Conservation (phyloP, 129 eudicot genomes). For the Glebionis coronaria region DNA sequence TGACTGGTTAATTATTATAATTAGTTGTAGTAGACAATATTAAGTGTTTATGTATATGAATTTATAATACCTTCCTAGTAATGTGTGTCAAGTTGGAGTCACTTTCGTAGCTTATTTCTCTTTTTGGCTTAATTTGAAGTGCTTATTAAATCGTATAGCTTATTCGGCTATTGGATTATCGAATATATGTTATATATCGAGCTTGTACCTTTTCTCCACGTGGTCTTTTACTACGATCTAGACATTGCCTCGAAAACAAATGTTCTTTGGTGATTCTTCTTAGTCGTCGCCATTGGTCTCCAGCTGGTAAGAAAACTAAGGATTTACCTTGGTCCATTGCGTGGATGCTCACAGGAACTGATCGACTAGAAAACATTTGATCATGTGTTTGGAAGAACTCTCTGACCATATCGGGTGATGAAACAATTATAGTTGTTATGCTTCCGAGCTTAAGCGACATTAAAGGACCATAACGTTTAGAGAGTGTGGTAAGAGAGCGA, state of each 20-base stretch:
- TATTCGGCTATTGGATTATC: background rate
- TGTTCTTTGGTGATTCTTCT: slow-evolving; percentile 28
- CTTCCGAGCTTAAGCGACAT: no score
- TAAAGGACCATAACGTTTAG: no score
- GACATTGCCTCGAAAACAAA: background rate
- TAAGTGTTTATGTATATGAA: background rate
- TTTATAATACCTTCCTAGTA: no score
- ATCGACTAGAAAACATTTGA: slow-evolving; percentile 24
- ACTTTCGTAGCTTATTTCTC: no score
- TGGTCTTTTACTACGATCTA: slow-evolving; percentile 10
- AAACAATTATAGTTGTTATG: no score
- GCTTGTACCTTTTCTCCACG: slow-evolving; percentile 6
- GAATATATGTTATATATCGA: background rate
- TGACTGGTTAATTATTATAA: no score
- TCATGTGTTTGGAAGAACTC: slow-evolving; percentile 40
- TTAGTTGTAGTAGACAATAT: slow-evolving; percentile 17
- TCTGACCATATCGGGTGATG: slow-evolving; percentile 21
- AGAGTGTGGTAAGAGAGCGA: background rate
- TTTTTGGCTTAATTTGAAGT: no score
- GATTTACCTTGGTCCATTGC: slow-evolving; percentile 22
- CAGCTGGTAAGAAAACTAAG: slow-evolving; percentile 31
- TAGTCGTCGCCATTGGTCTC: slow-evolving; percentile 34
- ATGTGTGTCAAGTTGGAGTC: no score
- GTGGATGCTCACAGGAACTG: slow-evolving; percentile 7
- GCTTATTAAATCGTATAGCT: no score